phyloP scores from a whole-genome alignment of 805 yeast genomes.

The Lipomyces sp. region DNA sequence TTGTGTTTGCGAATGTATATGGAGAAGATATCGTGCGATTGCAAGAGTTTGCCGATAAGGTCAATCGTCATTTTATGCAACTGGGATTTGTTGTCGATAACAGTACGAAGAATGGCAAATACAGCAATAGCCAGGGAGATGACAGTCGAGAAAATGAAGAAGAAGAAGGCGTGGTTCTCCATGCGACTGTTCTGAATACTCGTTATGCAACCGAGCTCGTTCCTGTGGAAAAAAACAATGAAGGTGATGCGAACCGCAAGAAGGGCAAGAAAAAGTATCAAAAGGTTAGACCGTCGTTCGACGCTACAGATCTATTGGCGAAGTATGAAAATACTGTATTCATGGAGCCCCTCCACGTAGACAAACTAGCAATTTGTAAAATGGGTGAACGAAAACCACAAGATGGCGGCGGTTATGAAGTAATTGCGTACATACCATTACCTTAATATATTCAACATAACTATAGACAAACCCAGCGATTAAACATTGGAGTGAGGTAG shows the following conservation, averaged over 20 bases:
- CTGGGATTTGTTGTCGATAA: slow-evolving; percentile 11
- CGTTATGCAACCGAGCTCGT: slow-evolving; percentile 2
- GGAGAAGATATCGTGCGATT: slow-evolving; percentile 11
- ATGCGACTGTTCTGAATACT: slow-evolving; percentile 30
- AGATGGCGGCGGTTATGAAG: slow-evolving; percentile 30
- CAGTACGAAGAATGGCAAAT: background rate
- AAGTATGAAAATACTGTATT: slow-evolving; percentile 16
- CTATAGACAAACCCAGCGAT: background rate
- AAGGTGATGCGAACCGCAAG: slow-evolving; percentile 4
- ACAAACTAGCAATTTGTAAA: slow-evolving; percentile 23
- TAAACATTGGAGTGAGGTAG: background rate
- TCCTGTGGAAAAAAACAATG: background rate
- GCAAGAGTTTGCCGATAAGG: slow-evolving; percentile 25
- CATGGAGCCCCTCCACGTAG: slow-evolving; percentile 11
- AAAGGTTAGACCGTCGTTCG: slow-evolving; percentile 18
- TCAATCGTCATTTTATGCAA: slow-evolving; percentile 20
- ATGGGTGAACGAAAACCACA: slow-evolving; percentile 25
- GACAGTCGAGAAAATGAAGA: background rate
- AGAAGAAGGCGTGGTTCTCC: slow-evolving; percentile 18
- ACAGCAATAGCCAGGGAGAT: background rate
- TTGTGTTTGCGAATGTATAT: slow-evolving; percentile 24
- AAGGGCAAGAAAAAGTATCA: background rate
- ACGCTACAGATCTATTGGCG: slow-evolving; percentile 18
- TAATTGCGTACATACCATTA: slow-evolving; percentile 19
- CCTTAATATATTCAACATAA: slow-evolving; percentile 6